These are phyloP conservation scores for Glycine tomentella DNA, from an alignment of 306 rosid genomes.

Conservation along the genomic window DNA sequence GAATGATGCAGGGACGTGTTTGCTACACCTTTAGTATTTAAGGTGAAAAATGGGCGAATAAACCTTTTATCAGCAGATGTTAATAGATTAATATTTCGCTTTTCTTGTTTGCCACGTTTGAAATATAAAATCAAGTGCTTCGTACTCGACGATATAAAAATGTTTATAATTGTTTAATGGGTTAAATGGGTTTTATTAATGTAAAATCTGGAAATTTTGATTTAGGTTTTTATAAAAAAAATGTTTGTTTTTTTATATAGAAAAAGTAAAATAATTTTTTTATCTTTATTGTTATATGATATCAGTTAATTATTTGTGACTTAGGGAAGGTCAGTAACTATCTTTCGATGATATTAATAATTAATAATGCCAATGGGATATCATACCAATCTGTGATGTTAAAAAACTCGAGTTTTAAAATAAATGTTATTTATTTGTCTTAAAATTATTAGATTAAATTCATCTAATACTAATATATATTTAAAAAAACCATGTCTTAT, in stretches of 20 bases:
- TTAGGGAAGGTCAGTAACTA: neutral
- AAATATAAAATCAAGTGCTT: conserved; percentile 13
- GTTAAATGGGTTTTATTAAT: neutral
- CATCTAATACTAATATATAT: too few relatives aligned
- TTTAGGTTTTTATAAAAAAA: neutral
- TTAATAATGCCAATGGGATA: too few relatives aligned
- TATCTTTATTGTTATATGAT: neutral
- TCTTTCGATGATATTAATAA: too few relatives aligned
- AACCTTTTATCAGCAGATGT: neutral
- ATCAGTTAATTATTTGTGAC: neutral
- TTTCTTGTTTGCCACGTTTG: neutral
- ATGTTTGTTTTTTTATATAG: neutral
- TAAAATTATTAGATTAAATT: too few relatives aligned
- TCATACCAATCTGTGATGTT: neutral
- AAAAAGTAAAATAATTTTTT: neutral
- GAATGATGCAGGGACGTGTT: conserved; percentile 1
- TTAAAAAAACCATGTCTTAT: too few relatives aligned
- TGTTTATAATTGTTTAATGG: neutral
- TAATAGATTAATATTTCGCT: neutral
- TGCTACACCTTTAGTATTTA: neutral
- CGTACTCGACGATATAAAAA: neutral
- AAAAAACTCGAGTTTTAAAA: neutral
- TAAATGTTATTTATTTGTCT: too few relatives aligned
- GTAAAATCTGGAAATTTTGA: neutral
- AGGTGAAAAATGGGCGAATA: conserved; percentile 12